These are phyloP conservation scores for Tylopilus cervinicoccineus DNA, from an alignment of 768 basidiomycete species.

Conservation along the genomic window DNA sequence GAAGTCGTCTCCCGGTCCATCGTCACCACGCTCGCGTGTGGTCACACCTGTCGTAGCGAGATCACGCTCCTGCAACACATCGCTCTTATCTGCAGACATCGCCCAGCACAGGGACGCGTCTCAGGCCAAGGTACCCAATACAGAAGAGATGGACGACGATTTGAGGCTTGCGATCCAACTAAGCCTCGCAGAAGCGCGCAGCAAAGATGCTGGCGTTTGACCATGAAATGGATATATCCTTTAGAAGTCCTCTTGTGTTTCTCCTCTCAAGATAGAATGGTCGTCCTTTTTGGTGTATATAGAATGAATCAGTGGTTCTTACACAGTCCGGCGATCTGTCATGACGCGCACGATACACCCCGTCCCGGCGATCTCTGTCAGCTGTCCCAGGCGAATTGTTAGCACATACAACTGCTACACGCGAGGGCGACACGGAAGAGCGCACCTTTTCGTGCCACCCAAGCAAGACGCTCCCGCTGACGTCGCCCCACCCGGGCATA, in stretches of 20 bases:
- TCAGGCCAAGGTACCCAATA: background rate
- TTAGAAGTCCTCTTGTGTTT: background rate
- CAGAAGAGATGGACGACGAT: slow-evolving; percentile 57
- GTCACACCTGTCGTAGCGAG: slow-evolving; percentile 8
- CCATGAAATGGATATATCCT: background rate
- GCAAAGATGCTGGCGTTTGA: slow-evolving; percentile 12
- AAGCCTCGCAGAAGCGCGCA: slow-evolving; percentile 55
- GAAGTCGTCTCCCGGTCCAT: slow-evolving; percentile 17
- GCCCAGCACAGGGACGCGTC: slow-evolving; percentile 1
- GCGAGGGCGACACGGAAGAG: slow-evolving; percentile 11
- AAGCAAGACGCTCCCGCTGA: slow-evolving; percentile 58
- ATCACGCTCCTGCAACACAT: slow-evolving; percentile 8
- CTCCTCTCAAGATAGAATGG: background rate
- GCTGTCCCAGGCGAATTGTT: slow-evolving; percentile 38
- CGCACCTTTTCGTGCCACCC: slow-evolving; percentile 96
- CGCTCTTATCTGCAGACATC: slow-evolving; percentile 14
- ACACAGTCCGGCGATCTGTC: slow-evolving; percentile 63
- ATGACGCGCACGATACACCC: slow-evolving; percentile 91
- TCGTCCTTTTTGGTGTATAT: background rate
- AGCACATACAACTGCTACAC: slow-evolving; percentile 1
- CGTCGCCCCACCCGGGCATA: slow-evolving; percentile 53
- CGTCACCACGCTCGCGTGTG: slow-evolving; percentile 16
- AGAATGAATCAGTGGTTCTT: slow-evolving; percentile 18
- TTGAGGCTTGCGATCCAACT: slow-evolving; percentile 61
- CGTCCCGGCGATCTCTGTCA: slow-evolving; percentile 90